Percentiles rank a stretch among this genome's conserved stretches.
These are phyloP conservation scores for Linanthus parryae DNA, from an alignment of 148 eudicot genomes.

Conservation along the genomic window DNA sequence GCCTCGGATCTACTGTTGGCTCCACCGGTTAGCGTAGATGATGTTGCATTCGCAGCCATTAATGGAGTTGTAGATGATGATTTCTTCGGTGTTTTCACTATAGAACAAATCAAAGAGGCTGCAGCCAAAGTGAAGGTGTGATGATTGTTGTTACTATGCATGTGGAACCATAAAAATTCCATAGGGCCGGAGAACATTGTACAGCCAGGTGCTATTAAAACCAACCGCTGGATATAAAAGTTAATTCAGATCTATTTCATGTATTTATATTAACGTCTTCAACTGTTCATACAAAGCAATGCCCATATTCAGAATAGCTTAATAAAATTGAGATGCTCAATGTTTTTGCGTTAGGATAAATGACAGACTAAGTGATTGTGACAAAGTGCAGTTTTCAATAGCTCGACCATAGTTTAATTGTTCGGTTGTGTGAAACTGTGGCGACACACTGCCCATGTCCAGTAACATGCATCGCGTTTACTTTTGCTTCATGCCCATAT, in stretches of 20 bases:
- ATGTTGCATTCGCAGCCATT: constrained; percentile 71
- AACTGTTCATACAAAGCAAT: constrained; percentile 12
- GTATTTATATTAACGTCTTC: background rate
- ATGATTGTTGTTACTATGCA: no score
- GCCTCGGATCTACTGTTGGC: constrained; percentile 84
- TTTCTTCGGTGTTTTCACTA: constrained; percentile 77
- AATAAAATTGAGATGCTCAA: no score
- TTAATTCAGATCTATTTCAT: background rate
- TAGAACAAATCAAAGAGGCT: constrained; percentile 90
- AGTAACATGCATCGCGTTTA: constrained; percentile 58
- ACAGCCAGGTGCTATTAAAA: background rate
- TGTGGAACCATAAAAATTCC: no score
- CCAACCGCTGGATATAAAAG: background rate
- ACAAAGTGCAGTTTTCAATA: no score
- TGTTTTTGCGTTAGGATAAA: no score
- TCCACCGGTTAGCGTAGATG: constrained; percentile 91
- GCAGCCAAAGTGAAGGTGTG: constrained; percentile 69
- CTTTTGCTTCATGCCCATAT: constrained; percentile 77
- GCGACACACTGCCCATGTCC: constrained; percentile 36
- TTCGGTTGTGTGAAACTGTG: no score
- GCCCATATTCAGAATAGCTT: no score
- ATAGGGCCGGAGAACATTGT: no score
- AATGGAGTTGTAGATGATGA: constrained; percentile 77
- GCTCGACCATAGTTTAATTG: no score
- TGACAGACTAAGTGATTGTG: no score